phyloP scores from a whole-genome alignment of 805 yeast genomes.

The Brettanomyces bruxellensis region DNA sequence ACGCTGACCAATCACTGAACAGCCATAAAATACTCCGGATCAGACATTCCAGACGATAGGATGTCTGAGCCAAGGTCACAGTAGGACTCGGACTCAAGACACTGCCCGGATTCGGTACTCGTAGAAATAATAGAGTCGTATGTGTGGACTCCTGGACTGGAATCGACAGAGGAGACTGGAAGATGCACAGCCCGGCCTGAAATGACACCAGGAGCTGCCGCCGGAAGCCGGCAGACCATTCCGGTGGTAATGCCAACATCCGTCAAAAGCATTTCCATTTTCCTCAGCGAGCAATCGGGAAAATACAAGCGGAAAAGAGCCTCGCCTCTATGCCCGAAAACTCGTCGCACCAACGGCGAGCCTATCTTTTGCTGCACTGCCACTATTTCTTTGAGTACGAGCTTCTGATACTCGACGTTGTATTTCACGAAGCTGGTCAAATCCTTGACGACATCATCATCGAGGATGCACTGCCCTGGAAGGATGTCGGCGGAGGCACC shows the following conservation, averaged over 20 bases:
- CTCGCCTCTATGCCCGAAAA: conserved; percentile 30
- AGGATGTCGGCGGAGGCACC: conserved; percentile 2
- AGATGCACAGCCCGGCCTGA: too few relatives aligned
- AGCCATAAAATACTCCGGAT: neutral
- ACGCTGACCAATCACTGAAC: neutral
- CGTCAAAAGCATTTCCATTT: conserved; percentile 45
- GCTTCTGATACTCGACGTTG: conserved; percentile 11
- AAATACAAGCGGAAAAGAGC: conserved; percentile 38
- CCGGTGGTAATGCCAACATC: conserved; percentile 48
- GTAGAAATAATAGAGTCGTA: neutral
- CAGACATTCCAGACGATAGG: conserved; percentile 2
- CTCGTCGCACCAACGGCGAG: conserved; percentile 43
- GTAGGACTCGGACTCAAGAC: conserved; percentile 3
- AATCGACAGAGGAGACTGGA: neutral
- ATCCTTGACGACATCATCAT: conserved; percentile 7
- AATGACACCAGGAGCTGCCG: too few relatives aligned
- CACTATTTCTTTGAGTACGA: conserved; percentile 13
- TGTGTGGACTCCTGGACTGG: neutral
- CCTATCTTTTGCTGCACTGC: conserved; percentile 18
- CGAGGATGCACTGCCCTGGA: conserved; percentile 20
- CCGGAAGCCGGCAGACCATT: conserved; percentile 4
- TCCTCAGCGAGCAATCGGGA: conserved; percentile 57
- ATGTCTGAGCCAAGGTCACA: conserved; percentile 3
- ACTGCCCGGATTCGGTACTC: conserved; percentile 5
- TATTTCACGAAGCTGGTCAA: conserved; percentile 5